Evolutionary conservation across 2,329 filamentous ascomycete genomes (phyloP).

Genomic region (Shiraia sp.): DNA sequence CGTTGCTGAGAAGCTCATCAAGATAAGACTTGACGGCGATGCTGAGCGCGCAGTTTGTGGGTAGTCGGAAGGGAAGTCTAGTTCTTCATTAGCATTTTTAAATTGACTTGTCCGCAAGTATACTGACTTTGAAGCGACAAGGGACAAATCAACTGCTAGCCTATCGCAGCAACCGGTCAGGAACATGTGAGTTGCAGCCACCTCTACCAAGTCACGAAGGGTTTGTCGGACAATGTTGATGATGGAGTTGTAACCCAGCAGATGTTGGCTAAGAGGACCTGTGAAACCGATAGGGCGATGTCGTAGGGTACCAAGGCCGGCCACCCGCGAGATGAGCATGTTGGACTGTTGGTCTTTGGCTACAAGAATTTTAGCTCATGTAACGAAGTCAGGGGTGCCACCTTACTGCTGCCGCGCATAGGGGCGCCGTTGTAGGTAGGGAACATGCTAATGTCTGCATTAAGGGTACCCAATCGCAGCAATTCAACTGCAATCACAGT

Average conservation of each 20-base stretch:
- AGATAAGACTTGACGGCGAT: slow-evolving; percentile 81
- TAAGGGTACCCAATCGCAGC: slow-evolving; percentile 76
- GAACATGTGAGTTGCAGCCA: slow-evolving; percentile 77
- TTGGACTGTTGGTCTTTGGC: slow-evolving; percentile 78
- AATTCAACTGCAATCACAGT: slow-evolving; percentile 85
- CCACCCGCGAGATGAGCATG: slow-evolving; percentile 82
- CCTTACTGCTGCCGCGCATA: slow-evolving; percentile 55
- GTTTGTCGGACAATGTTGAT: slow-evolving; percentile 77
- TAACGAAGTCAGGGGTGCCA: not conserved
- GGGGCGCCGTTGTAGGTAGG: slow-evolving; percentile 60
- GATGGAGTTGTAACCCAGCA: slow-evolving; percentile 84
- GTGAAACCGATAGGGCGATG: slow-evolving; percentile 91
- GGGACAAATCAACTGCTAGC: slow-evolving; percentile 56
- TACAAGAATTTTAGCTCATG: slow-evolving; percentile 27
- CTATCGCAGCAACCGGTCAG: slow-evolving; percentile 78
- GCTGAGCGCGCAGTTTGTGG: slow-evolving; percentile 75
- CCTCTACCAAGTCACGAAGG: slow-evolving; percentile 82
- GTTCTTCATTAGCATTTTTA: slow-evolving; percentile 7
- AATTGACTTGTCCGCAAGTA: slow-evolving; percentile 22
- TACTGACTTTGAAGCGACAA: slow-evolving; percentile 73
- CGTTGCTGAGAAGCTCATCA: slow-evolving; percentile 67
- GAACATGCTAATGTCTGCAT: slow-evolving; percentile 66
- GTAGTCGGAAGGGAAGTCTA: slow-evolving; percentile 66
- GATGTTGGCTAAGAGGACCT: slow-evolving; percentile 86
- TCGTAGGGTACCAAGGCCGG: slow-evolving; percentile 78